Evolutionary conservation across 2,329 filamentous ascomycete species (phyloP).

Genomic region (Didymella pomorum): DNA sequence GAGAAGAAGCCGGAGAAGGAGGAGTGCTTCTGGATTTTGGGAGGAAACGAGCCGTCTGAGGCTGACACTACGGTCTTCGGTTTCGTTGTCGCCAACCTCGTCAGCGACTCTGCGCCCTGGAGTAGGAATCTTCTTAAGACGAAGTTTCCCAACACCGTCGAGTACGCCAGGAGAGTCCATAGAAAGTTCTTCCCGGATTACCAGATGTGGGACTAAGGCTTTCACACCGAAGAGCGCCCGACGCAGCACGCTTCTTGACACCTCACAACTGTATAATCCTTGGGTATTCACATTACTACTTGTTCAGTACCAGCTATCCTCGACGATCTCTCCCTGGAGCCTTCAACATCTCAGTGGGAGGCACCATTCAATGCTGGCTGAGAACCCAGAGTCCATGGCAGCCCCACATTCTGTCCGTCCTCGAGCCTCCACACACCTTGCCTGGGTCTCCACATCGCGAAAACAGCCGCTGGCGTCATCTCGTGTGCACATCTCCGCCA

Average conservation of each 20-base stretch:
- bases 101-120: constrained; percentile 61
- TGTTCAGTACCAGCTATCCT: neutral
- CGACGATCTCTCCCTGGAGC: neutral
- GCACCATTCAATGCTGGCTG: neutral
- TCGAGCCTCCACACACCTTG: constrained; percentile 27
- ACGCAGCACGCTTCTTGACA: neutral
- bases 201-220: constrained; percentile 46
- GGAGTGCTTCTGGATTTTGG: constrained; percentile 66
- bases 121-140: constrained; percentile 56
- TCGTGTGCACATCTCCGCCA: constrained; percentile 47
- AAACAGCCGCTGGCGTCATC: constrained; percentile 41
- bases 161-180: constrained; percentile 67
- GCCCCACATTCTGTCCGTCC: constrained; percentile 24
- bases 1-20: constrained; percentile 36
- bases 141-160: constrained; percentile 59
- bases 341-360: constrained; percentile 1
- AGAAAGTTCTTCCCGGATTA: constrained; percentile 67
- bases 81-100: constrained; percentile 62
- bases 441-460: constrained; percentile 47
- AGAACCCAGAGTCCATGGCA: constrained; percentile 35
- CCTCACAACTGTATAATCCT: neutral
- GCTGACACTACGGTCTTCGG: constrained; percentile 66
- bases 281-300: neutral
- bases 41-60: constrained; percentile 63
- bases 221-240: neutral